Conservation (phyloP, 2,329 filamentous ascomycete species). For the Penicillium digitatum region DNA sequence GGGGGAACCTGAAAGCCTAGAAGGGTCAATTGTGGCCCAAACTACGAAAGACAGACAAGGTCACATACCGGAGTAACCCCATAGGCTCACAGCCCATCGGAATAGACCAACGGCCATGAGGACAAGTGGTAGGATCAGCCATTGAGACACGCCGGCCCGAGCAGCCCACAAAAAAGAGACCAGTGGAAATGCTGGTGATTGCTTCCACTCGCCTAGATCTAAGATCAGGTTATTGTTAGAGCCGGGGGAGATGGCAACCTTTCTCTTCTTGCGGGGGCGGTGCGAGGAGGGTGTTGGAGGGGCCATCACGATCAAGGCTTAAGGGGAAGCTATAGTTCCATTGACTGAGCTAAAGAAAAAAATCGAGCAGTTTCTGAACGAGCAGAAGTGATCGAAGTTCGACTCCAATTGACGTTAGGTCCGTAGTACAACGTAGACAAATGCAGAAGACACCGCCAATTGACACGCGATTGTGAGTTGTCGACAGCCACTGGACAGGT, state of each 20-base stretch:
- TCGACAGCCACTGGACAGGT: slow-evolving; percentile 13
- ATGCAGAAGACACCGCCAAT: slow-evolving; percentile 1
- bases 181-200: slow-evolving; percentile 75
- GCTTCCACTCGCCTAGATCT: slow-evolving; percentile 44
- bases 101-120: slow-evolving; percentile 90
- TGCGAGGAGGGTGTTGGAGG: slow-evolving; percentile 34
- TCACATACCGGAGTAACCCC: slow-evolving; percentile 84
- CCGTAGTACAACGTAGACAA: not conserved
- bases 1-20: slow-evolving; percentile 74
- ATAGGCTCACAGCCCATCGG: slow-evolving; percentile 85
- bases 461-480: slow-evolving; percentile 12
- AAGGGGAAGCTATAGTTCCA: slow-evolving; percentile 21
- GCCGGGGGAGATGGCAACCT: slow-evolving; percentile 32
- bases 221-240: slow-evolving; percentile 43
- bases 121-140: slow-evolving; percentile 82
- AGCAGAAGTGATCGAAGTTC: not conserved
- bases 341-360: slow-evolving; percentile 12
- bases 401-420: not conserved
- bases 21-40: slow-evolving; percentile 8
- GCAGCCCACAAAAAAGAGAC: slow-evolving; percentile 94
- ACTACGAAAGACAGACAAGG: not conserved
- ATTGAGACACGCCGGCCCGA: slow-evolving; percentile 76
- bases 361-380: not conserved
- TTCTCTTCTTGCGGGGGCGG: slow-evolving; percentile 47
- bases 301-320: slow-evolving; percentile 25